Evolutionary conservation across 176 grass and related monocot species (phyloP).

Genomic region (Tillandsia fasciculata): DNA sequence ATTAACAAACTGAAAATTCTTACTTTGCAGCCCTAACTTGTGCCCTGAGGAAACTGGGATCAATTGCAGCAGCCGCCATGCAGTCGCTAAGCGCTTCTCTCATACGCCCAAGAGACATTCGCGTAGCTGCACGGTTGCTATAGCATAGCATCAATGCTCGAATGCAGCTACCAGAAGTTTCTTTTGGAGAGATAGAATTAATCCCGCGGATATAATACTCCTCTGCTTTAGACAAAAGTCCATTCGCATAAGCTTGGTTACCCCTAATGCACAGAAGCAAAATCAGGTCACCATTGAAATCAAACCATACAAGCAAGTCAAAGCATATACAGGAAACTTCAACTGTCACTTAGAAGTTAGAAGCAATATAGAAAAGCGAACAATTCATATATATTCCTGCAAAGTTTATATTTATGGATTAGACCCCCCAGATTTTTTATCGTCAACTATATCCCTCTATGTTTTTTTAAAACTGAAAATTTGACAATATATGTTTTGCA

Average conservation of each 20-base stretch:
- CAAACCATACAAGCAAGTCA: slow-evolving; percentile 17
- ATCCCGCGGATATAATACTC: slow-evolving; percentile 77
- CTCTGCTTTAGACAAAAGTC: slow-evolving; percentile 55
- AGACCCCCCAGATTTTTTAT: no score
- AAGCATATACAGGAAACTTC: slow-evolving; percentile 10
- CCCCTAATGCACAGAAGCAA: slow-evolving; percentile 47
- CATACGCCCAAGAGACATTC: slow-evolving; percentile 90
- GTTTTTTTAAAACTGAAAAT: no score
- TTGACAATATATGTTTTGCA: no score
- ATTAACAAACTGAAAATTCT: slow-evolving; percentile 19
- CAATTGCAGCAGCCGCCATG: slow-evolving; percentile 48
- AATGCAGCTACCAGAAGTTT: slow-evolving; percentile 35
- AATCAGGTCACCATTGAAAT: slow-evolving; percentile 3
- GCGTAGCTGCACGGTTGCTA: slow-evolving; percentile 82
- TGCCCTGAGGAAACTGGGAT: slow-evolving; percentile 65
- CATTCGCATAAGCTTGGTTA: slow-evolving; percentile 70
- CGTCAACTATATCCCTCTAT: no score
- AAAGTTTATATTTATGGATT: no score
- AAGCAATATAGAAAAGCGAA: background rate
- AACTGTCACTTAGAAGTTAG: slow-evolving; percentile 5
- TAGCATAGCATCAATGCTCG: slow-evolving; percentile 74
- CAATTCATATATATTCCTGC: no score
- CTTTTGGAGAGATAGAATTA: slow-evolving; percentile 43
- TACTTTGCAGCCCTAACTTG: slow-evolving; percentile 86
- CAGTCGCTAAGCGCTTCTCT: slow-evolving; percentile 76